A percentile compares a stretch with the other conserved stretches of the same genome.
Conservation (phyloP, 257 asterid genomes). For the Paulownia fortunei region DNA sequence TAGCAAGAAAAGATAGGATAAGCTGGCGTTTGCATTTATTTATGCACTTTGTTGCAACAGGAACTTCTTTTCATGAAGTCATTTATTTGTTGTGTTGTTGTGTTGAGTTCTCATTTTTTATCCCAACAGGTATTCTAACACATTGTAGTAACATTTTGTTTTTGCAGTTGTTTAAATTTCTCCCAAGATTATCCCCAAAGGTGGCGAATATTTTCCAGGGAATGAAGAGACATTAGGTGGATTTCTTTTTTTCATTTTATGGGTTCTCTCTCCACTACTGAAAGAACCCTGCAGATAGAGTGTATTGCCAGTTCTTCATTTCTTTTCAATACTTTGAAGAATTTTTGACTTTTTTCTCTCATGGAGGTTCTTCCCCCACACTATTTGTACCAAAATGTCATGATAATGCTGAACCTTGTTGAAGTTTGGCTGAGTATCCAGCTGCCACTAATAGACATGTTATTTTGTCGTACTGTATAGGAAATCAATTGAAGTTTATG, state of each 20-base stretch:
- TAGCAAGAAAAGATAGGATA: not conserved
- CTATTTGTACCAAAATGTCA: conserved; percentile 20
- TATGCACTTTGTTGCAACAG: not conserved
- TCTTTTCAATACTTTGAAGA: conserved; percentile 41
- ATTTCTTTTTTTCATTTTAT: not conserved
- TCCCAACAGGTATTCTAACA: not conserved
- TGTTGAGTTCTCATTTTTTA: conserved; percentile 3
- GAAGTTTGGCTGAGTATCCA: not conserved
- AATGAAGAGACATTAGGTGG: conserved; percentile 80
- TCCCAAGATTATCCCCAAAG: conserved; percentile 83
- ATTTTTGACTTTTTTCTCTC: not conserved
- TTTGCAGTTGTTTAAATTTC: conserved; percentile 77
- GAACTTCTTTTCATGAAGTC: not conserved
- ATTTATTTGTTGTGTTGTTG: too few relatives aligned
- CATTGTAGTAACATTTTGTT: conserved; percentile 17
- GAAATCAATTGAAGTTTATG: conserved; percentile 10
- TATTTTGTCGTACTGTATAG: too few relatives aligned
- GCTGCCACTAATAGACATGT: too few relatives aligned
- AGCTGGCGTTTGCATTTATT: not conserved
- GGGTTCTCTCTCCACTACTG: conserved; percentile 18
- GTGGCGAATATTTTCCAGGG: conserved; percentile 82
- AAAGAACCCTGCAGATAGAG: too few relatives aligned
- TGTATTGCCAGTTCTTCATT: too few relatives aligned
- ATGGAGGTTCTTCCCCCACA: not conserved
- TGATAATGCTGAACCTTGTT: not conserved